Evolutionary conservation across 305 asterid species (phyloP).

Genomic region (Ajuga reptans): DNA sequence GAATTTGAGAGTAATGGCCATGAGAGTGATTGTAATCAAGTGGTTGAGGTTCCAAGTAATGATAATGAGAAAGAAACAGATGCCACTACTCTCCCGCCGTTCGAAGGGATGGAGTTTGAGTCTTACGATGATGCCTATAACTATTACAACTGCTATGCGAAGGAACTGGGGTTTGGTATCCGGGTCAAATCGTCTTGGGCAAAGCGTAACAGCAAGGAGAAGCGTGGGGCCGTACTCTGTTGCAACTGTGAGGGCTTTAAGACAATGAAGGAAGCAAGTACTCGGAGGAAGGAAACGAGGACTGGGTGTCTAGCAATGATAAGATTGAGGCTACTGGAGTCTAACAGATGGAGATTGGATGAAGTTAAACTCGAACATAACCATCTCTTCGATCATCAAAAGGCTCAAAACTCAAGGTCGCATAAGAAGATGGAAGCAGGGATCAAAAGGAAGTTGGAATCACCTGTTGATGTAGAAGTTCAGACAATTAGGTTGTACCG

Average conservation of each 20-base stretch:
- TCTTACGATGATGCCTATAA: conserved; percentile 74
- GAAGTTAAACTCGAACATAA: conserved; percentile 68
- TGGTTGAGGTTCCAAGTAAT: conserved; percentile 26
- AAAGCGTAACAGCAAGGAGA: conserved; percentile 82
- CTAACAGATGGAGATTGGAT: conserved; percentile 61
- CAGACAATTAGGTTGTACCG: conserved; percentile 60
- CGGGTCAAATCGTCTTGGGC: conserved; percentile 83
- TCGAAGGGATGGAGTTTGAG: conserved; percentile 73
- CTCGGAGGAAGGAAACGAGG: conserved; percentile 68
- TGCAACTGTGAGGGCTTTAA: conserved; percentile 83
- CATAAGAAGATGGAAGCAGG: conserved; percentile 54
- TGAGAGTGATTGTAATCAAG: conserved; percentile 26
- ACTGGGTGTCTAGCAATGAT: conserved; percentile 86
- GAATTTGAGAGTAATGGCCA: conserved; percentile 34
- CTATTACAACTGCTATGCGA: conserved; percentile 63
- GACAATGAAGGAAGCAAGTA: conserved; percentile 57
- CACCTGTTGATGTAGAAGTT: conserved; percentile 45
- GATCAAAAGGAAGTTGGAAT: conserved; percentile 52
- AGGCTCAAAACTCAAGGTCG: conserved; percentile 60
- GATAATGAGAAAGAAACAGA: conserved; percentile 25
- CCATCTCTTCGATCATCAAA: conserved; percentile 60
- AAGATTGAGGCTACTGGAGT: conserved; percentile 61
- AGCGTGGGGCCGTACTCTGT: conserved; percentile 78
- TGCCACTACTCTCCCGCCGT: conserved; percentile 38
- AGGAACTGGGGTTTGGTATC: conserved; percentile 67